A percentile compares a stretch with the other conserved stretches of the same genome.
phyloP scores from a whole-genome alignment of 2,329 filamentous ascomycete species.

The Ophiocordyceps camponoti-leonardi region DNA sequence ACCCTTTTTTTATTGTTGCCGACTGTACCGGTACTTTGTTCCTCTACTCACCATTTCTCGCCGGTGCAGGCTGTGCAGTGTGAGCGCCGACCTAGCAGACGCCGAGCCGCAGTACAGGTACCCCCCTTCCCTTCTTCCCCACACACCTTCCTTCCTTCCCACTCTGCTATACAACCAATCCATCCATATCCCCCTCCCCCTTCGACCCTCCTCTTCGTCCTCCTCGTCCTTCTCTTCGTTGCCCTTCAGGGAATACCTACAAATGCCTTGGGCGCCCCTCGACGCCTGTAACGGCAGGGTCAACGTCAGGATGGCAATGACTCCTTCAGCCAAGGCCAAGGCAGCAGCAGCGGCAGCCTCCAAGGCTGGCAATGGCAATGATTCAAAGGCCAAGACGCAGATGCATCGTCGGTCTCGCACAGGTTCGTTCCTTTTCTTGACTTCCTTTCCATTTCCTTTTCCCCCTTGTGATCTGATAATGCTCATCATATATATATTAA shows the following conservation, averaged over 20 bases:
- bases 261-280: constrained; percentile 54
- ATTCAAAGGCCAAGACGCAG: constrained; percentile 56
- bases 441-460: no score
- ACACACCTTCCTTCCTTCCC: no score
- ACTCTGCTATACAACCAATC: no score
- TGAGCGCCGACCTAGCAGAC: background rate
- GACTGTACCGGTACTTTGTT: background rate
- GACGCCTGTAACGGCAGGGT: constrained; percentile 33
- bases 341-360: constrained; percentile 25
- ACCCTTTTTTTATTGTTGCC: background rate
- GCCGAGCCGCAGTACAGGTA: no score
- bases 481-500: background rate
- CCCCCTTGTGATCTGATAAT: background rate
- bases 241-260: background rate
- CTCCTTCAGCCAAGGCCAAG: constrained; percentile 42
- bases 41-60: background rate
- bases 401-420: constrained; percentile 90
- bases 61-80: background rate
- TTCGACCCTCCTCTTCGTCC: no score
- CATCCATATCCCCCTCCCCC: no score
- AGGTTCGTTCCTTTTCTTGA: constrained; percentile 49
- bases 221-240: no score
- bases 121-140: no score
- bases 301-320: constrained; percentile 44
- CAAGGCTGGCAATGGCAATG: constrained; percentile 28